Evolutionary conservation across 148 eudicot genomes (phyloP).

Genomic region (Limonium bicolor): DNA sequence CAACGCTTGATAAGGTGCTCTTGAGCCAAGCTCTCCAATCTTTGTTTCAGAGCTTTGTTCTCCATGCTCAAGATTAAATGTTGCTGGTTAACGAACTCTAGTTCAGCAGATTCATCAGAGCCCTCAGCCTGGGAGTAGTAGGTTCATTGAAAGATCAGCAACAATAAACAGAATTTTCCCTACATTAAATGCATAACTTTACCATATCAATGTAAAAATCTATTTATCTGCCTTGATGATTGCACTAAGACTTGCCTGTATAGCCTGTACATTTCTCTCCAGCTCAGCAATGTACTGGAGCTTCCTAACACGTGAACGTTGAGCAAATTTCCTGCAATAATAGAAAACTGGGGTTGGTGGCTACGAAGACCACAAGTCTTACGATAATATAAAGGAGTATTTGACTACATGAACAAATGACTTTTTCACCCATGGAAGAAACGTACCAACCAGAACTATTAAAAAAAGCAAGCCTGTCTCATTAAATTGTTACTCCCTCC

Average conservation of each 20-base stretch:
- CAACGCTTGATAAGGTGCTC: slow-evolving; percentile 87
- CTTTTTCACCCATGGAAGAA: no score
- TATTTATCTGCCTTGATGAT: neutral
- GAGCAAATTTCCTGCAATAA: slow-evolving; percentile 96
- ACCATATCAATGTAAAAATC: no score
- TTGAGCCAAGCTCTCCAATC: slow-evolving; percentile 72
- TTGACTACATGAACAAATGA: no score
- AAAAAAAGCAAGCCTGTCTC: no score
- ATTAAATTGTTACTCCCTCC: no score
- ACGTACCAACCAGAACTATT: no score
- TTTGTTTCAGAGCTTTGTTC: slow-evolving; percentile 89
- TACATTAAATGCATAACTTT: neutral
- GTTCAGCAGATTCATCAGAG: slow-evolving; percentile 80
- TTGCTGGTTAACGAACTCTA: slow-evolving; percentile 94
- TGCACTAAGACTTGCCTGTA: slow-evolving; percentile 40
- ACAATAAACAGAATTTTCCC: neutral
- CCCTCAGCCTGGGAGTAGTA: slow-evolving; percentile 67
- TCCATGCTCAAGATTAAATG: slow-evolving; percentile 88
- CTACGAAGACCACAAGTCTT: no score
- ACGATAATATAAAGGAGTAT: no score
- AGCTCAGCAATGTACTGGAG: slow-evolving; percentile 97
- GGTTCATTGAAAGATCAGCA: neutral
- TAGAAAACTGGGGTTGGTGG: no score
- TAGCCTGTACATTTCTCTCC: slow-evolving; percentile 77
- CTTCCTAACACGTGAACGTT: slow-evolving; percentile 86